Base-by-base conservation (phyloP, 1,139 yeast genomes). In the Hyphopichia khmerensis region DNA sequence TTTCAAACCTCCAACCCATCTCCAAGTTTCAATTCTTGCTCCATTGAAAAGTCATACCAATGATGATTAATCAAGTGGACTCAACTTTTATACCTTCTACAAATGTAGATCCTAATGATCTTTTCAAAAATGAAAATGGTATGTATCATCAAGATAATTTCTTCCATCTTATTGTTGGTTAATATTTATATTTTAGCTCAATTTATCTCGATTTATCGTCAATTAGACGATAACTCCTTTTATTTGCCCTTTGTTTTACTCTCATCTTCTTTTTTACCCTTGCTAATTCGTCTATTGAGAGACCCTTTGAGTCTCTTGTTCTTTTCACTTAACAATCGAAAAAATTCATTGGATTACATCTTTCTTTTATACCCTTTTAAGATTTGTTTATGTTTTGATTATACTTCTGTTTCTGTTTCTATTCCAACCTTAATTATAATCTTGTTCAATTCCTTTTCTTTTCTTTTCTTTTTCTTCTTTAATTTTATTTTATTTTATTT, bases 101-200 rank as follows among this genome's bases (percentile, higher is more conserved):
- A 21, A 41, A 48, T 3, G 33, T 40, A 7, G 46, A 45, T 38
- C 17, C 26, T 35, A 31, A 40, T 15, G 29, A 27, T 36, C 13
- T 61, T 36, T 62, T 62, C 45, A 56, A 53, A 40, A 51, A 57
- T 38, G 67, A 62, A 48, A 62, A 64, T 47, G 67, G 68, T 60
- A 61, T 37, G 67, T 61, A 40, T 13, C 8, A 21, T 15, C n/a
- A n/a, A 29, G n/a, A n/a, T n/a, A n/a, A n/a, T n/a, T n/a, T 21
- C 24, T n/a, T 14, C 15, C 32, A 6, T 11, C 14, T 27, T 13
- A 13, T 14, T 29, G 30, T 15, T 14, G 4, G 4, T 29, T 29
- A 4, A 8, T 29, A 29, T 14, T n/a, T 14, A 14, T 14, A 7
- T 29, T 29, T 29, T 29, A 10, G 8, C 15, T 29, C 32, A n/a